Percentiles rank a stretch among this genome's conserved stretches.
These are phyloP conservation scores for Nannochloropsis gaditana DNA, from an alignment of 108 stramenopile species.

Conservation along the genomic window DNA sequence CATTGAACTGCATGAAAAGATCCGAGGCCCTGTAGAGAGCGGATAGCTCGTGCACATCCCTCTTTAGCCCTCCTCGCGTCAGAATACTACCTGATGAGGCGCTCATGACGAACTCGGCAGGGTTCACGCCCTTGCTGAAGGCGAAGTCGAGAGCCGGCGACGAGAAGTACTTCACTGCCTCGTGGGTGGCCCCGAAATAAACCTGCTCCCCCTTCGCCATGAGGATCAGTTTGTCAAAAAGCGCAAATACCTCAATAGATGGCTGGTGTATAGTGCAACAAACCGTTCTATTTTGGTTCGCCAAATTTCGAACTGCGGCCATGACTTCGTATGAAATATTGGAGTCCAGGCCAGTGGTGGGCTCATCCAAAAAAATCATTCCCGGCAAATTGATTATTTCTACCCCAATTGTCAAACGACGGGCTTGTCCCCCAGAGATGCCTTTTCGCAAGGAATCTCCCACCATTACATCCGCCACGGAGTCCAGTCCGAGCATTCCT, in stretches of 20 bases:
- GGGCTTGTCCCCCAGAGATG: conserved; percentile 61
- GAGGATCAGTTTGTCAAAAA: conserved; percentile 63
- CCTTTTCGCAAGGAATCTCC: conserved; percentile 70
- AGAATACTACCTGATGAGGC: background rate
- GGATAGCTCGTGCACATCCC: background rate
- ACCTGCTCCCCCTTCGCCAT: conserved; percentile 19
- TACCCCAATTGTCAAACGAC: conserved; percentile 50
- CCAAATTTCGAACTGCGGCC: conserved; percentile 21
- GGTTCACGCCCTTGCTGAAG: conserved; percentile 27
- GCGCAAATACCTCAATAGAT: conserved; percentile 59
- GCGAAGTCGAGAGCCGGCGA: background rate
- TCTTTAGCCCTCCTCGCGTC: background rate
- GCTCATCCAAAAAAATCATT: conserved; percentile 59
- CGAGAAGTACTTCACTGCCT: conserved; percentile 20
- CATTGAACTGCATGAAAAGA: background rate
- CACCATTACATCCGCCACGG: conserved; percentile 68
- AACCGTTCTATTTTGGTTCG: conserved; percentile 44
- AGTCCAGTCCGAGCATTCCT: conserved; percentile 59
- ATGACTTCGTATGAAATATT: conserved; percentile 22
- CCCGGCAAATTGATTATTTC: conserved; percentile 54
- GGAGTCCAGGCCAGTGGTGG: conserved; percentile 48
- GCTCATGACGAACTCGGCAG: conserved; percentile 28
- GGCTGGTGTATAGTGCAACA: conserved; percentile 77
- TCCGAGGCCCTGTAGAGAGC: background rate
- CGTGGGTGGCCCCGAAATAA: conserved; percentile 24